Base-by-base conservation (phyloP, 2,329 filamentous ascomycete species). In the Neonectria coccinea region DNA sequence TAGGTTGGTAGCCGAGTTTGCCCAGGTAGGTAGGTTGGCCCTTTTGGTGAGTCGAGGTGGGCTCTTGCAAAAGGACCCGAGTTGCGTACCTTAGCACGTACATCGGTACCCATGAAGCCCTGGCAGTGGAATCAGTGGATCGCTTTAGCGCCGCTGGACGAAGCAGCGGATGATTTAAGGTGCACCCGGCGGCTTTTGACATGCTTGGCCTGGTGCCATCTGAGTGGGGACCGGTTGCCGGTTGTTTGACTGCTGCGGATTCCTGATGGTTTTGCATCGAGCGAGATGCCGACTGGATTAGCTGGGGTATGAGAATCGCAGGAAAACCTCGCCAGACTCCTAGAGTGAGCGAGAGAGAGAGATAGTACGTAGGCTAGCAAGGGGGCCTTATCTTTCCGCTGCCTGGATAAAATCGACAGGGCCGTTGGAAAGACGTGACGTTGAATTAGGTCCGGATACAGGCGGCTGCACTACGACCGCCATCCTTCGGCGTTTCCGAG, bases 111-210 rank as follows among this genome's bases (percentile, higher is more conserved):
- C 53, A 70, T 47, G 66, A 62, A 66, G 66, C 68, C 66, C 68
- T 67, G 69, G 69, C 67, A 72, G 71, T 73, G 36, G 36, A 39
- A 39, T 16, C 14, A 39, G 36, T 39, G 71, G 71, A 72, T 72
- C 64, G 65, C 69, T 70, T 71, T 73, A 73, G 70, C 70, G 70
- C 61, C 61, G 63, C n/a, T 66, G 59, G 62, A 25, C 58, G 66
- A 64, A 59, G 70, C 66, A 73, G 70, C 69, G 70, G 71, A 66
- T 73, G 70, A 73, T 73, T 73, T 73, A 73, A 73, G 66, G 71
- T 73, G 70, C 69, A 70, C 67, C 71, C 69, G 71, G 71, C 63
- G 69, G 69, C 71, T 72, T 70, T 69, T 63, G 55, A 51, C 50
- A 55, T 63, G 61, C 61, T 57, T 63, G 61, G 56, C 36, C 55